Conservation (phyloP, 768 basidiomycete genomes). For the Filobasidium floriforme region DNA sequence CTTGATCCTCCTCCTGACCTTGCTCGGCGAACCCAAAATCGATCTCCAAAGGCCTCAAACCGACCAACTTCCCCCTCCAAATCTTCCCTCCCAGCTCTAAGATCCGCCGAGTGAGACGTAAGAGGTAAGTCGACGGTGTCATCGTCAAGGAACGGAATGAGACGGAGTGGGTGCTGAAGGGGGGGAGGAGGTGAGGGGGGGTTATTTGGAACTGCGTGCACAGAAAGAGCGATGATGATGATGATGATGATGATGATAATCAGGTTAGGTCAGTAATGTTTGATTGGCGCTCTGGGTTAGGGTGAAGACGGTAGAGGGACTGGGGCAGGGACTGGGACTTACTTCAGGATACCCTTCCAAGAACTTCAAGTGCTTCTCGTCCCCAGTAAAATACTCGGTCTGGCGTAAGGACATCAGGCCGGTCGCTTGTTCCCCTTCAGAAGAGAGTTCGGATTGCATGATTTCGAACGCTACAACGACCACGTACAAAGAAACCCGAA, state of each 20-base stretch:
- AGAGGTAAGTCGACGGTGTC: conserved; percentile 39
- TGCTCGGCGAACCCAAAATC: no score
- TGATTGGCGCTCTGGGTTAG: background rate
- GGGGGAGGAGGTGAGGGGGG: background rate
- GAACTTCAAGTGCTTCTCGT: conserved; percentile 39
- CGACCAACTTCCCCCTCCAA: conserved; percentile 15
- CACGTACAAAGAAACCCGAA: no score
- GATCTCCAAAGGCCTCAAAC: no score
- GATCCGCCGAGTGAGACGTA: no score
- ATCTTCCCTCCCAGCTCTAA: conserved; percentile 32
- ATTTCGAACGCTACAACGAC: conserved; percentile 37
- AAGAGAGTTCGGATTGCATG: conserved; percentile 35
- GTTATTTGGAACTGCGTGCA: conserved; percentile 1
- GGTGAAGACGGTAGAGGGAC: background rate
- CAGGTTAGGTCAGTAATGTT: background rate
- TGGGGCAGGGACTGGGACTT: conserved; percentile 12
- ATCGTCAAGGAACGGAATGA: conserved; percentile 45
- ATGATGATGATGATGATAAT: no score
- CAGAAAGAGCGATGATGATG: background rate
- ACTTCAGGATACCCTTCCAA: conserved; percentile 43
- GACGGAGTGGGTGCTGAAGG: conserved; percentile 33
- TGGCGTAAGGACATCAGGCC: conserved; percentile 41
- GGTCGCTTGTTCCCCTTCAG: conserved; percentile 5
- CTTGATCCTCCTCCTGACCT: no score
- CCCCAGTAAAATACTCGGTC: conserved; percentile 39